Base-by-base conservation (phyloP, 352 stramenopile species). In the Globisporangium radiosum region DNA sequence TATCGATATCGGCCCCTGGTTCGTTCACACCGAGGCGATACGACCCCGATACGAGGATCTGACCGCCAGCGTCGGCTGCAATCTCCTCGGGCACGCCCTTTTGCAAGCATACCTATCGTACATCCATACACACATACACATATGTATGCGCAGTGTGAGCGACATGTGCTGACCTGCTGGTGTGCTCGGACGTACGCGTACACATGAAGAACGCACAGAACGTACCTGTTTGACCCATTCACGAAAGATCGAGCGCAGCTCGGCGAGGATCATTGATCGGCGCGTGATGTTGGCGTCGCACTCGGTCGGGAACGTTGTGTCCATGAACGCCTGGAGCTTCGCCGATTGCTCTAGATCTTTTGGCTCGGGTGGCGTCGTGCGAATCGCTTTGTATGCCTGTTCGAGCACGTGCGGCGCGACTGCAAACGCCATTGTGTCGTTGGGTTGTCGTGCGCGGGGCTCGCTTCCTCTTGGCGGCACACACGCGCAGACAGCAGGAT, bases 11-110 rank as follows among this genome's bases (percentile, higher is more conserved):
- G 0, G 95, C 95, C 17, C 96, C 96, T 0, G 95, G 95, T 64
- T 98, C 95, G 63, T 99, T 97, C 55, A 99, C 95, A 52, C 94
- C 92, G 15, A 99, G 78, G 33, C 96, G 85, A 73, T 99, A 99
- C 33, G 88, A 96, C 2, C 89, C 89, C 5, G 89, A 97, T 40
- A 97, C 85, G 47, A 94, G 71, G 47, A 97, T 90, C 66, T 94
- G 86, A 1, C 89, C 90, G 44, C 88, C 87, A 0, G 85, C 83
- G 44, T 96, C 86, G 5, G 76, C 75, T 9, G 86, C 86, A 55
- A 95, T 88, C 56, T 95, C 86, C 59, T 95, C 86, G 0, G 85
- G 85, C 5, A 95, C 79, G 52, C 86, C 86, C 54, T 92, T 93
- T 45, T 81, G 57, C 52, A 95, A 69, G 53, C 86, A 95, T 13